Evolutionary conservation across 2,329 filamentous ascomycete genomes (phyloP), one percentile per base, ranked within the genome.

Genomic region (Aspergillus viridinutans): DNA sequence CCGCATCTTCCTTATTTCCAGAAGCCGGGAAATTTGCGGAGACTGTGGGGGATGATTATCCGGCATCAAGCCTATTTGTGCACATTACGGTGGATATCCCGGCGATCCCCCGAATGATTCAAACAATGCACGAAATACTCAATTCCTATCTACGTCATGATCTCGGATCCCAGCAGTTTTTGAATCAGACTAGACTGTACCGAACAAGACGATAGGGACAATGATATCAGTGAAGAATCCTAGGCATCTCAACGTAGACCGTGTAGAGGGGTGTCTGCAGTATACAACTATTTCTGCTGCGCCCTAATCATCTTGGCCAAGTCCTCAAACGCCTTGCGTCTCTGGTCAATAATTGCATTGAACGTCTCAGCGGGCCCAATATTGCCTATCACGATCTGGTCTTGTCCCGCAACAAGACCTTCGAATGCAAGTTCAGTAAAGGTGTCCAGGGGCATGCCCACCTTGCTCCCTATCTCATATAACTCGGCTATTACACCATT

Each of bases 371-470:
- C 57, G 2, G 64, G 65, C 4, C 63, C 67, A 28, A 74, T 53
- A 25, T 49, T 57, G 4, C 73, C 76, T 10, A 79, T 64, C 38
- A 74, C 67, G 10, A 81, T 68, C 55, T 81, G 73, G 49, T 79
- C 74, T 14, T 78, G 72, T 2, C 77, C 77, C 3, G 64, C 60
- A 9, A 65, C 60, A 48, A 84, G 62, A 2, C 72, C 77, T 2
- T 65, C 61, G 72, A 77, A 84, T 5, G 77, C 72, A 29, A 78
- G 75, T 0, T 81, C 72, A 1, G 70, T 74, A 58, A 79, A 84
- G 3, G 72, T 65, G 3, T 63, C 65, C 20, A 81, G 54, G 3
- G 81, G 79, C 77, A 84, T 83, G 3, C 80, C 81, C 12, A 83
- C 55, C 5, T 68, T 61, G 2, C 72, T 69, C 3, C 80, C 79